Percentiles rank a stretch among this genome's conserved stretches.
phyloP scores from a whole-genome alignment of 2,329 filamentous ascomycete species.

The Penicillium sp. region DNA sequence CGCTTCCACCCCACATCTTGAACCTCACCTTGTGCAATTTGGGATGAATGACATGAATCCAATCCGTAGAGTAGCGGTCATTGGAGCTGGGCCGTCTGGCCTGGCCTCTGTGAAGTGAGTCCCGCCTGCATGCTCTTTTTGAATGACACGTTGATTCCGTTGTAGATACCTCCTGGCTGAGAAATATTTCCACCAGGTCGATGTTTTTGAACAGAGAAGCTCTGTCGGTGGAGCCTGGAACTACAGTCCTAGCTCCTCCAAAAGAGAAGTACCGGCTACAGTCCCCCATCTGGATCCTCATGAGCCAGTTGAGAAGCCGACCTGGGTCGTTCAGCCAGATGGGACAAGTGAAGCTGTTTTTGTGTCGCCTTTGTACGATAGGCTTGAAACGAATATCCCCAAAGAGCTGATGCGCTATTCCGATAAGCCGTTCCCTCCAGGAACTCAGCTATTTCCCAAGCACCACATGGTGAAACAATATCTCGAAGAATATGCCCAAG shows the following conservation, averaged over 20 bases:
- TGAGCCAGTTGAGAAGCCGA: conserved; percentile 59
- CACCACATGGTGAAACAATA: conserved; percentile 69
- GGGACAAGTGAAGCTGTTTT: conserved; percentile 54
- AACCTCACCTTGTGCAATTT: not conserved
- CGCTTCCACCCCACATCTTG: not conserved
- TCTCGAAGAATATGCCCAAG: conserved; percentile 64
- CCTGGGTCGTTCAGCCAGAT: conserved; percentile 40
- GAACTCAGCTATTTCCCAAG: conserved; percentile 68
- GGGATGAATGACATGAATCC: conserved; percentile 17
- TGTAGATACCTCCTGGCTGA: conserved; percentile 66
- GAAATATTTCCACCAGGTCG: conserved; percentile 63
- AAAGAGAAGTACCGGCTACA: conserved; percentile 39
- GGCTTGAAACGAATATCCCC: conserved; percentile 82
- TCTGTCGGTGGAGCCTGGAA: conserved; percentile 82
- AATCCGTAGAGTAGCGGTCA: conserved; percentile 58
- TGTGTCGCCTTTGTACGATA: conserved; percentile 77
- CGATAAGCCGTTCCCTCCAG: conserved; percentile 61
- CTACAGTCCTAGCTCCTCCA: conserved; percentile 55
- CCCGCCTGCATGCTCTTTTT: not conserved
- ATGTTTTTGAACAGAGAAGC: conserved; percentile 75
- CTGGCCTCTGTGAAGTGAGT: conserved; percentile 66
- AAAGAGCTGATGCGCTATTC: conserved; percentile 74
- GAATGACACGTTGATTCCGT: conserved; percentile 3
- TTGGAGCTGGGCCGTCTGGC: conserved; percentile 78
- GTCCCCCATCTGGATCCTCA: conserved; percentile 66